A percentile compares a stretch with the other conserved stretches of the same genome.
Evolutionary conservation across 2,329 filamentous ascomycete species (phyloP).

Genomic region (Aspergillus aculeatus): DNA sequence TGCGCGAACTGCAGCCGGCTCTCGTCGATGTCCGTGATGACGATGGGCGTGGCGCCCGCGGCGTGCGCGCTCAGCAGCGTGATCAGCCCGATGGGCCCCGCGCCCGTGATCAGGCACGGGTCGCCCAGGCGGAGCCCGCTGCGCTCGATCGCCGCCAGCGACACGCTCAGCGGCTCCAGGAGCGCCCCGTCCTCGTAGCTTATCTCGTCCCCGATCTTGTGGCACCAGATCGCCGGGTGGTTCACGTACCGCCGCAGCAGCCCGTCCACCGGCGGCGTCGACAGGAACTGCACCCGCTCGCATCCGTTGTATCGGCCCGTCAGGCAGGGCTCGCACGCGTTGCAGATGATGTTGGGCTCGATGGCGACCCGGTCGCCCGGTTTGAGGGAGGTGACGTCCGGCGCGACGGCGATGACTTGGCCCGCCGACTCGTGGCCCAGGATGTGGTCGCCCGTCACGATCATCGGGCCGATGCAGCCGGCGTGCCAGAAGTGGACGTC

Average conservation of each 20-base stretch:
- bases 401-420: conserved; percentile 68
- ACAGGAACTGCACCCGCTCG: conserved; percentile 79
- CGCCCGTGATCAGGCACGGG: conserved; percentile 83
- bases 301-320: conserved; percentile 96
- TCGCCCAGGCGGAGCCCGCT: conserved; percentile 80
- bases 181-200: conserved; percentile 87
- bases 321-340: conserved; percentile 83
- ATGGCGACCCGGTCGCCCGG: conserved; percentile 88
- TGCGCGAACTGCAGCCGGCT: conserved; percentile 81
- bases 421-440: conserved; percentile 89
- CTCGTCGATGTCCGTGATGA: conserved; percentile 93
- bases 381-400: conserved; percentile 74
- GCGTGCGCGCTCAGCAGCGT: conserved; percentile 80
- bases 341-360: conserved; percentile 92
- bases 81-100: conserved; percentile 89
- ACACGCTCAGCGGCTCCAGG: conserved; percentile 86
- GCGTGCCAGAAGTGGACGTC: conserved; percentile 98
- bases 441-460: conserved; percentile 84
- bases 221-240: conserved; percentile 91
- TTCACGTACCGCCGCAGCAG: conserved; percentile 90
- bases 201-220: conserved; percentile 85
- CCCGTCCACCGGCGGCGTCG: conserved; percentile 84
- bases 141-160: conserved; percentile 82
- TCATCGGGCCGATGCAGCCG: conserved; percentile 93
- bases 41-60: conserved; percentile 83